phyloP scores from a whole-genome alignment of 2,329 filamentous ascomycete genomes.

The Stagonosporopsis rhizophila region DNA sequence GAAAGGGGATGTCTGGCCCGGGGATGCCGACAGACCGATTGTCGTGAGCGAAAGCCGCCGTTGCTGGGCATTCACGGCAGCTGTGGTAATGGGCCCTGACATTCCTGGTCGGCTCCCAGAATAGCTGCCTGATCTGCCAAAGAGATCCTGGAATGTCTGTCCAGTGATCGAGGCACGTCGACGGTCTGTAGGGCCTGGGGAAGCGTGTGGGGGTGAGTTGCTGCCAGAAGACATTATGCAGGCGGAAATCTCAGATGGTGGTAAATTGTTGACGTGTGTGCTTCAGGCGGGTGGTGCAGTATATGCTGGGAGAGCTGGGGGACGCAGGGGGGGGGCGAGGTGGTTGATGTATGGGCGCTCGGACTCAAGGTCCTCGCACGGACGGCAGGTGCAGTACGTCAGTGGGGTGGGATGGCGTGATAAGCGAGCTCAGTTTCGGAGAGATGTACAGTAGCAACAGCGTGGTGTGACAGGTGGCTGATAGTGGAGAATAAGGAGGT shows the following conservation, averaged over 20 bases:
- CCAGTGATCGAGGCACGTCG: conserved; percentile 58
- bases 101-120: conserved; percentile 41
- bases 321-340: conserved; percentile 23
- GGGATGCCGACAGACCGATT: conserved; percentile 55
- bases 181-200: conserved; percentile 45
- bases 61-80: conserved; percentile 58
- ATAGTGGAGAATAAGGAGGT: conserved; percentile 15
- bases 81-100: conserved; percentile 57
- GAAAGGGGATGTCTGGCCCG: conserved; percentile 54
- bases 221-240: conserved; percentile 49
- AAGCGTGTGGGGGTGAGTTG: conserved; percentile 50
- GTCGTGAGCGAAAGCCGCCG: conserved; percentile 59
- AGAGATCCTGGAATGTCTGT: conserved; percentile 58
- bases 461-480: conserved; percentile 21
- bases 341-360: conserved; percentile 33
- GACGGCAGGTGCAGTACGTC: conserved; percentile 30
- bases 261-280: conserved; percentile 1
- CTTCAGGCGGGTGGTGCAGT: neutral
- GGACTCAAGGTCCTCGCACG: conserved; percentile 27
- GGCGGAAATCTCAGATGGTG: conserved; percentile 12
- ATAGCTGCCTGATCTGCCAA: conserved; percentile 49
- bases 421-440: conserved; percentile 26
- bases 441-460: conserved; percentile 22
- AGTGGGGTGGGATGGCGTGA: conserved; percentile 38
- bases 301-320: conserved; percentile 19